Conservation (phyloP, 1,139 yeast genomes). For the Chernovozyma sophiae-reginae region DNA sequence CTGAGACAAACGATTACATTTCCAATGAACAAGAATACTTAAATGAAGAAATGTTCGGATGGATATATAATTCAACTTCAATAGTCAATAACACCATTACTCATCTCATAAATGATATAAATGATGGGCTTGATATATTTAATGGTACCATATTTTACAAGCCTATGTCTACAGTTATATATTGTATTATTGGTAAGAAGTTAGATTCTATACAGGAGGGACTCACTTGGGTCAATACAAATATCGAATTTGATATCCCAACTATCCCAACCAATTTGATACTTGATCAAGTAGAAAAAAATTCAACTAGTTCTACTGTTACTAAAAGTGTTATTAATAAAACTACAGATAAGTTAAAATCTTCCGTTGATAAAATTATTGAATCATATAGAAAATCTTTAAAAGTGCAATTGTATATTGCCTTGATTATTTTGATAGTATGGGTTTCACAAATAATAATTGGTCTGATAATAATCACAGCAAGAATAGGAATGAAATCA, state of each 20-base stretch:
- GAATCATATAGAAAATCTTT: constrained; percentile 31
- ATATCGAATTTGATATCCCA: constrained; percentile 62
- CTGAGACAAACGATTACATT: constrained; percentile 22
- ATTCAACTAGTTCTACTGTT: neutral
- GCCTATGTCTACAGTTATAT: constrained; percentile 64
- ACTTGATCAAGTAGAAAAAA: neutral
- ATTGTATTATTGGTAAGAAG: constrained; percentile 77
- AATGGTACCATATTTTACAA: constrained; percentile 41
- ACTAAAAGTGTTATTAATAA: neutral
- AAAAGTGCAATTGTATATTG: constrained; percentile 42
- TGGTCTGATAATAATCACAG: constrained; percentile 24
- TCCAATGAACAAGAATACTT: constrained; percentile 33
- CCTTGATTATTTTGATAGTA: constrained; percentile 37
- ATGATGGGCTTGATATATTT: constrained; percentile 27
- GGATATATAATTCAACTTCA: constrained; percentile 54
- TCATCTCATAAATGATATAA: constrained; percentile 45
- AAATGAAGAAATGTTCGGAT: constrained; percentile 64
- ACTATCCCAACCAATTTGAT: constrained; percentile 7
- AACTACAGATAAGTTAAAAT: neutral
- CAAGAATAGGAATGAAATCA: constrained; percentile 2
- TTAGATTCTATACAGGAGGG: constrained; percentile 63
- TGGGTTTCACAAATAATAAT: constrained; percentile 47
- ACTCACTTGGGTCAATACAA: constrained; percentile 69
- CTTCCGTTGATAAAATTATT: constrained; percentile 17
- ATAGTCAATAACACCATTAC: constrained; percentile 54